These are phyloP conservation scores for Hanseniaspora lachancei DNA, from an alignment of 805 yeast genomes.

Conservation along the genomic window DNA sequence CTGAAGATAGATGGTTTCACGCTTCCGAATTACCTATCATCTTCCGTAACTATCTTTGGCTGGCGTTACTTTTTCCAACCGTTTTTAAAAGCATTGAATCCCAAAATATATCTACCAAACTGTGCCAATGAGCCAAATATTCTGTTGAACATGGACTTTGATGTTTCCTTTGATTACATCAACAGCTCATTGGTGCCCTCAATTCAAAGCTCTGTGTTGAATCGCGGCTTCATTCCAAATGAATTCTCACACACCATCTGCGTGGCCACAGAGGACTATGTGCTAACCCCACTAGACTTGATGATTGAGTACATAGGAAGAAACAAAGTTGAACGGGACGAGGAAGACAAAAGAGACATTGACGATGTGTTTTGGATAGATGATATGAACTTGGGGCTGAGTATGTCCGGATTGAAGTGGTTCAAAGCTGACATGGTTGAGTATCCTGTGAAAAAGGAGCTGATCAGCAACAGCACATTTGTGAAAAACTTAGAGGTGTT, in stretches of 20 bases:
- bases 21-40: not conserved
- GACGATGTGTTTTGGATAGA: conserved; percentile 4
- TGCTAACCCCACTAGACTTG: conserved; percentile 8
- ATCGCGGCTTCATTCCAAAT: not conserved
- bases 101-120: not conserved
- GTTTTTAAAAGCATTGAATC: not conserved
- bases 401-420: not conserved
- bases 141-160: not conserved
- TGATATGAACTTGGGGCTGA: not conserved
- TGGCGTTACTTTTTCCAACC: not conserved
- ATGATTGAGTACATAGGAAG: conserved; percentile 11
- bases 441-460: not conserved
- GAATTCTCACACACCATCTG: conserved; percentile 9
- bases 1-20: not conserved
- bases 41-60: not conserved
- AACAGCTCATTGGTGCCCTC: not conserved
- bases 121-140: conserved; percentile 1
- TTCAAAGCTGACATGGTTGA: not conserved
- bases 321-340: conserved; percentile 3
- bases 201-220: not conserved
- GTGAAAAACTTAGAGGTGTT: conserved; percentile 4
- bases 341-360: not conserved
- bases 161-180: not conserved
- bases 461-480: conserved; percentile 5
- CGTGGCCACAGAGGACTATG: conserved; percentile 7